Conservation (phyloP, 441 rosid species). For the Isatis lusitanica region DNA sequence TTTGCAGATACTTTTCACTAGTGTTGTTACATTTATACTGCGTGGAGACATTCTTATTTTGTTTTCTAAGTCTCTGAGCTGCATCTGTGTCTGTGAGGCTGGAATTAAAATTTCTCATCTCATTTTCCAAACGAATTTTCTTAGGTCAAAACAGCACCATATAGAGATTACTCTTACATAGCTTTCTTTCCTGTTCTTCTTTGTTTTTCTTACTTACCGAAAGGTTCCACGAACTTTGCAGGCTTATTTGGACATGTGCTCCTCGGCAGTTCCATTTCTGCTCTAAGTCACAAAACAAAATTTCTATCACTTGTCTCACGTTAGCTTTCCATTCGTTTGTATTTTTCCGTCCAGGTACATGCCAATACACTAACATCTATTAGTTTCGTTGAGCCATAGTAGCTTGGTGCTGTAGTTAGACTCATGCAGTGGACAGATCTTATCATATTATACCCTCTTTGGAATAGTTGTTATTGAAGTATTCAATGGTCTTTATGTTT, state of each 20-base stretch:
- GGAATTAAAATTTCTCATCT: not conserved
- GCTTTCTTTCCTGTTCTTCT: not conserved
- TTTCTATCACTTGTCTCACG: slow-evolving; percentile 30
- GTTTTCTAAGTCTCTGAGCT: slow-evolving; percentile 2
- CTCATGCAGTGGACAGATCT: not conserved
- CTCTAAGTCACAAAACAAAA: slow-evolving; percentile 30
- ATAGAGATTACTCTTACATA: not conserved
- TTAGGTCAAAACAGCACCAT: not conserved
- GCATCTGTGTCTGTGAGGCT: slow-evolving; percentile 10
- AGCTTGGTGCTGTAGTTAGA: slow-evolving; percentile 20
- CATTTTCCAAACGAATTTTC: not conserved
- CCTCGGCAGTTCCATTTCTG: slow-evolving; percentile 37
- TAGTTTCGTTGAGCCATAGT: slow-evolving; percentile 22
- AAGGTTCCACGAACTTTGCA: slow-evolving; percentile 40
- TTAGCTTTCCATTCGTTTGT: slow-evolving; percentile 37
- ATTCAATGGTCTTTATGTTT: slow-evolving; percentile 8
- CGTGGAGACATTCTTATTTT: not conserved
- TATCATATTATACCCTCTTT: not conserved
- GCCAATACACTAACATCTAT: slow-evolving; percentile 30
- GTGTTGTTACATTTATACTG: slow-evolving; percentile 5
- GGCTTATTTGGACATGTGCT: slow-evolving; percentile 40
- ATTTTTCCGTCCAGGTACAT: slow-evolving; percentile 30
- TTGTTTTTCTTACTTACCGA: slow-evolving; percentile 30
- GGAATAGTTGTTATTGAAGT: not conserved
- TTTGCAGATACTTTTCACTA: slow-evolving; percentile 6